These are phyloP conservation scores for Populus hybrid DNA, from an alignment of 441 rosid genomes.

Conservation along the genomic window DNA sequence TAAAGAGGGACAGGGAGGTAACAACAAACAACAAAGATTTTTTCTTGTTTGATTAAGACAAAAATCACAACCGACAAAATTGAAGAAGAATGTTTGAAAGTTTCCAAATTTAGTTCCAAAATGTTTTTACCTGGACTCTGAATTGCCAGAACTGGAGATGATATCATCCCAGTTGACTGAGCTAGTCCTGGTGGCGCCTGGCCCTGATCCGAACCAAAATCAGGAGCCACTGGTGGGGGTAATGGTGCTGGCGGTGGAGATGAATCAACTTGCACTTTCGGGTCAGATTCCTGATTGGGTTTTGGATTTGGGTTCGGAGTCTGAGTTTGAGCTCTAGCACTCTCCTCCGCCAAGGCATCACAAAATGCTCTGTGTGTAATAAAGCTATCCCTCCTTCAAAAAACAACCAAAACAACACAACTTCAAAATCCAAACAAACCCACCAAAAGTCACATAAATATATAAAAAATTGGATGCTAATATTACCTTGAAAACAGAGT, in stretches of 20 bases:
- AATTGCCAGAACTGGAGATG: constrained; percentile 41
- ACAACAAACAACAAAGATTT: constrained; percentile 28
- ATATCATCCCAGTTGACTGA: constrained; percentile 20
- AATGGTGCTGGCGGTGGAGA: constrained; percentile 19
- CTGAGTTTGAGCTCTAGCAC: constrained; percentile 48
- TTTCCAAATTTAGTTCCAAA: constrained; percentile 15
- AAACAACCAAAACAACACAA: background rate
- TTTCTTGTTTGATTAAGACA: constrained; percentile 21
- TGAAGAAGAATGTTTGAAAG: constrained; percentile 14
- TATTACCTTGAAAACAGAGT: constrained; percentile 79
- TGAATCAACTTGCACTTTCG: constrained; percentile 31
- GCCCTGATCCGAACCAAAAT: constrained; percentile 17
- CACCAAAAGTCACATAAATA: background rate
- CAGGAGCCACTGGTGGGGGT: constrained; percentile 3
- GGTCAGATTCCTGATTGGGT: constrained; percentile 32
- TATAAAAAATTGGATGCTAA: background rate
- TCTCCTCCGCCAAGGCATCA: constrained; percentile 87
- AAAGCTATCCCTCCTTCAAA: constrained; percentile 82
- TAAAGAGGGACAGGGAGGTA: constrained; percentile 18
- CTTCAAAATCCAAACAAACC: constrained; percentile 12
- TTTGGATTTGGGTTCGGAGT: constrained; percentile 9
- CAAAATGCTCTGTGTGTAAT: constrained; percentile 93
- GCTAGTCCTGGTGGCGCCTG: constrained; percentile 28
- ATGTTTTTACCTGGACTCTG: constrained; percentile 48
- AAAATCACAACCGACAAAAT: constrained; percentile 38